Evolutionary conservation across 140 eudicot genomes (phyloP), one percentile per base, ranked within the genome.

Genomic region (Anethum foeniculum): DNA sequence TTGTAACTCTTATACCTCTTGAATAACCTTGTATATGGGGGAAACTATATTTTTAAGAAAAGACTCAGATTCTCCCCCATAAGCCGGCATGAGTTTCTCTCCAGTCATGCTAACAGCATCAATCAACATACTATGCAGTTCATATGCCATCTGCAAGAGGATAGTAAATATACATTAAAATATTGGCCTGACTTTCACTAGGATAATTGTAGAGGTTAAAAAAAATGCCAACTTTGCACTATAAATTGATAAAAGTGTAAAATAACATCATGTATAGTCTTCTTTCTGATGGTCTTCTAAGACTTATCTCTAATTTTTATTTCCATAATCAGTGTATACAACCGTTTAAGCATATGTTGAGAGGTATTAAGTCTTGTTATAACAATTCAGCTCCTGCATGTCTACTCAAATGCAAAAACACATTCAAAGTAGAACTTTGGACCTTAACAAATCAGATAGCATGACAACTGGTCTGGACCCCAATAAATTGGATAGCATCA

Each of bases 81-180:
- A 91, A 41, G 90, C 91, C 43, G 98, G 99, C 85, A 83, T 85
- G 87, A 91, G 89, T 65, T 80, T 88, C 81, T 91, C 98, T 36
- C 91, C 96, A 28, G 91, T 84, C 54, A 93, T 74, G 86, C 91
- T 88, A 69, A 91, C 88, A 58, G 96, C 98, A 77, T 93, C 94
- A 86, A 79, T 90, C 77, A 96, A 86, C 87, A 96, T 88, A 77
- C 96, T 89, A 83, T 93, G 97, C 89, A 96, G 49, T 78, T 96
- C 99, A 82, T 88, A 83, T 52, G 98, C 97, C 98, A 96, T 96
- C 99, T 96, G 85, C 60, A 79, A 68, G 82, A 76, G 72, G 48
- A 43, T 54, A 39, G 80, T 75, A n/a, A 48, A 71, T 69, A 58
- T 60, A 18, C 58, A 52, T 32, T 8, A 54, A 34, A 34, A 44